phyloP scores from a whole-genome alignment of 768 basidiomycete species.

The Lactifluus piperatus region DNA sequence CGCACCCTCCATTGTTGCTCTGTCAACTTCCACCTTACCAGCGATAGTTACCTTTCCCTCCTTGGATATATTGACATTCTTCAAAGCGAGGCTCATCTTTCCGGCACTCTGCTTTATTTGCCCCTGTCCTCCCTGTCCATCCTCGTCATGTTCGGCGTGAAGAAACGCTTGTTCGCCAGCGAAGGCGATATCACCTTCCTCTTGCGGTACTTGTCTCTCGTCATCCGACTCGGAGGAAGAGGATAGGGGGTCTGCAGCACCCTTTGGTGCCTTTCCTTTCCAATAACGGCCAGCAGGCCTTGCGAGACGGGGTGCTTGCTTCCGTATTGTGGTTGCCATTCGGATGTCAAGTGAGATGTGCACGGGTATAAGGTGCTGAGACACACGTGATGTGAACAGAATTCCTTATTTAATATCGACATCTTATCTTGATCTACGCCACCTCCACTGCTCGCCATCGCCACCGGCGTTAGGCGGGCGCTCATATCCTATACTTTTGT shows the following conservation, averaged over 20 bases:
- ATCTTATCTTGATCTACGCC: not conserved
- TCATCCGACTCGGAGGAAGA: constrained; percentile 54
- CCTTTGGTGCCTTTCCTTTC: constrained; percentile 85
- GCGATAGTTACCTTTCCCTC: constrained; percentile 76
- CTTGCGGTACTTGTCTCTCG: constrained; percentile 30
- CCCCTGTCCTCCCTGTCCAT: constrained; percentile 32
- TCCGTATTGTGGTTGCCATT: constrained; percentile 33
- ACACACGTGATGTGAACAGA: not conserved
- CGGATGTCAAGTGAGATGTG: not conserved
- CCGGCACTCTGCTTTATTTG: constrained; percentile 11
- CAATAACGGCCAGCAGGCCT: constrained; percentile 80
- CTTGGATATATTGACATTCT: constrained; percentile 72
- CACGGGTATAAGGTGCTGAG: not conserved
- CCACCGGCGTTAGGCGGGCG: not conserved
- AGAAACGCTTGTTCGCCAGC: constrained; percentile 49
- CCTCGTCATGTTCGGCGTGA: constrained; percentile 37
- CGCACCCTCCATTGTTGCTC: constrained; percentile 46
- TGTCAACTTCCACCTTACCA: constrained; percentile 69
- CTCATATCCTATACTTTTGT: not conserved
- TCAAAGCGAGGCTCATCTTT: constrained; percentile 65
- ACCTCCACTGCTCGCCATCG: not conserved
- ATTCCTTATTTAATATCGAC: not conserved
- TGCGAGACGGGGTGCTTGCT: constrained; percentile 71
- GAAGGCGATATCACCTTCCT: constrained; percentile 47
- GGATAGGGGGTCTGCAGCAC: constrained; percentile 41